Base-by-base conservation (phyloP, 2,329 filamentous ascomycete genomes). In the Eurotiales sp. region DNA sequence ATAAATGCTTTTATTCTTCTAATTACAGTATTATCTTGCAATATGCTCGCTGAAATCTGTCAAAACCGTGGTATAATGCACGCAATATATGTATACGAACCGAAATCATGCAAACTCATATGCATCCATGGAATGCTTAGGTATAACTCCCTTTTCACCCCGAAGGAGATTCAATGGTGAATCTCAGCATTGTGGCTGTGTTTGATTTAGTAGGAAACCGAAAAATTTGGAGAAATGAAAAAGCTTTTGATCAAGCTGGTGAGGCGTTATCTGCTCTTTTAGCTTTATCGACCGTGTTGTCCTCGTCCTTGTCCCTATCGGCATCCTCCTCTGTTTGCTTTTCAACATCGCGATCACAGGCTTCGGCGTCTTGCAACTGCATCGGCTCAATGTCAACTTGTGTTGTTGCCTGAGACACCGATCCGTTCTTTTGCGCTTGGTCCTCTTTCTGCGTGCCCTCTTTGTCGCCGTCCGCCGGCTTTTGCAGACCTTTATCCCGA, bases 401-500 rank as follows among this genome's bases (percentile, higher is more conserved):
- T 17, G 45, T 49, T 4, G 45, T 53, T 17, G 45, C 45, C 34
- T 47, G 46, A 15, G 51, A 53, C 22, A 36, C 39, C 21, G 40
- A 40, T 8, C 5, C 27, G n/a, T 44, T 40, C n/a, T 25, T 40
- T 37, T 41, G 36, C 11, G 11, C 46, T 34, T 39, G 21, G 5
- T 36, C 29, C 17, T 42, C 27, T 8, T 45, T 32, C 17, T 36
- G 44, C 2, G 15, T 10, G 43, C n/a, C 27, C 10, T 55, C 53
- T 46, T 63, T 57, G 12, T 49, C 61, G 1, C 58, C 56, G 7
- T 68, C 66, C 45, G 67, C 68, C 1, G 60, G 61, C 40, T 66
- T 60, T 37, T 67, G 65, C 44, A 83, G 56, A 0, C 79, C 79
- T 27, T 67, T 67, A 51, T 81, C 75, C 46, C 73, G 76, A 51